Conservation (phyloP, 2,329 filamentous ascomycete genomes). For the Colletotrichum chrysophilum region DNA sequence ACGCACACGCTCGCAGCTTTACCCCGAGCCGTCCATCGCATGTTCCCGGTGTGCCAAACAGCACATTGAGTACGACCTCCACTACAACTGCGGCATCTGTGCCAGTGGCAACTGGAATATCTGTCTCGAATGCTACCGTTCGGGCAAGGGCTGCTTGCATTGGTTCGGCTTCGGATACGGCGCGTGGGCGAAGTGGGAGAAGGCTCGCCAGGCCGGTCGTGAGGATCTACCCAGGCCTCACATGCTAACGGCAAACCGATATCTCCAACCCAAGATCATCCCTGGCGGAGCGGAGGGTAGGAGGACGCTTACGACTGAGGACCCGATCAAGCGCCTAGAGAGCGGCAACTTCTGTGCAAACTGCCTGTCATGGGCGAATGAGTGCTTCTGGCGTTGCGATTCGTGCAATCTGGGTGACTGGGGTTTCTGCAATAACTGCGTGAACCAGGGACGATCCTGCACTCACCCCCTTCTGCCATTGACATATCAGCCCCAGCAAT, state of each 20-base stretch:
- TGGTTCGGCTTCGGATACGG: constrained; percentile 88
- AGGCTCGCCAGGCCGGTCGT: constrained; percentile 44
- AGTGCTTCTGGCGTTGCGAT: constrained; percentile 90
- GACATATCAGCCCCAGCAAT: constrained; percentile 58
- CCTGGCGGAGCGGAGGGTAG: constrained; percentile 60
- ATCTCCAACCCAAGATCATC: constrained; percentile 52
- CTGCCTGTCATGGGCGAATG: constrained; percentile 76
- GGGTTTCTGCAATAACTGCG: constrained; percentile 90
- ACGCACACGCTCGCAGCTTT: constrained; percentile 55
- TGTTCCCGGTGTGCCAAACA: constrained; percentile 74
- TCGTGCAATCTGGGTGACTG: constrained; percentile 90
- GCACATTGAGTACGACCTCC: constrained; percentile 83
- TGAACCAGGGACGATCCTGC: constrained; percentile 82
- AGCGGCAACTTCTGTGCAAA: constrained; percentile 84
- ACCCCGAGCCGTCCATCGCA: constrained; percentile 72
- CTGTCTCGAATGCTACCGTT: constrained; percentile 81
- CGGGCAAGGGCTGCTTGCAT: constrained; percentile 77
- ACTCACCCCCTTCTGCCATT: constrained; percentile 82
- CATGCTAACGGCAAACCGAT: constrained; percentile 63
- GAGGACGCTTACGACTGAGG: constrained; percentile 66
- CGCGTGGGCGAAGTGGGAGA: constrained; percentile 72
- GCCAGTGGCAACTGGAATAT: constrained; percentile 76
- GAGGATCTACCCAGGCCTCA: constrained; percentile 55
- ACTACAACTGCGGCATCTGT: constrained; percentile 82
- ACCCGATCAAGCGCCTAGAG: constrained; percentile 72